Conservation (phyloP, 495 filamentous ascomycete genomes). For the Parathielavia appendiculata region DNA sequence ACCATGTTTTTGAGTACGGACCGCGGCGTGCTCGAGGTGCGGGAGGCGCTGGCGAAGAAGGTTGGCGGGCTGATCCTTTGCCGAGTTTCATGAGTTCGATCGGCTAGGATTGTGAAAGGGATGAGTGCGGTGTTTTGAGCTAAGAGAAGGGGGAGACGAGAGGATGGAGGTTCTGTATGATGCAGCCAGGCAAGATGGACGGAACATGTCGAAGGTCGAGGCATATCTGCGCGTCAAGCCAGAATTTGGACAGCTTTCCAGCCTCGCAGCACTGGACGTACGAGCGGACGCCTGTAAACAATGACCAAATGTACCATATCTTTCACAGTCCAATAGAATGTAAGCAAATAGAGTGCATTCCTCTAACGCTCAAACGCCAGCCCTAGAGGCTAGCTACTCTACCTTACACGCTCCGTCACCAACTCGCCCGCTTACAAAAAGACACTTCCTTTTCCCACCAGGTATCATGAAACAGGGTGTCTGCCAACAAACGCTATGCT, state of each 20-base stretch:
- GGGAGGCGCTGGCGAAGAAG: constrained; percentile 82
- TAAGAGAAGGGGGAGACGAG: background rate
- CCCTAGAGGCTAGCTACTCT: constrained; percentile 14
- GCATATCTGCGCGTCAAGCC: background rate
- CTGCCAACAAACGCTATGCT: constrained; percentile 13
- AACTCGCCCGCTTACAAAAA: constrained; percentile 6
- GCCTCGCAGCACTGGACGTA: background rate
- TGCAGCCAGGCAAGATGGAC: background rate
- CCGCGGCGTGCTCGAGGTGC: constrained; percentile 72
- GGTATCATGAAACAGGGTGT: constrained; percentile 17
- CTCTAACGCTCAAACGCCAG: constrained; percentile 6
- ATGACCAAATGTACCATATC: constrained; percentile 12
- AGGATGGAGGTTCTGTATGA: constrained; percentile 6
- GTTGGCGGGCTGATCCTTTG: constrained; percentile 80
- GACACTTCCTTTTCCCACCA: constrained; percentile 13
- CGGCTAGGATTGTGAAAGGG: constrained; percentile 3
- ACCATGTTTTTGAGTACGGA: constrained; percentile 75
- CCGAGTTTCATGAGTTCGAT: constrained; percentile 49
- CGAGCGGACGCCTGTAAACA: background rate
- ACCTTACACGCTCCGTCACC: constrained; percentile 14
- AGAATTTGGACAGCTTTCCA: background rate
- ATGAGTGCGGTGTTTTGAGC: background rate
- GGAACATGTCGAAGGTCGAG: background rate
- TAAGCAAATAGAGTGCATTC: constrained; percentile 6
- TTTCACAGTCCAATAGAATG: background rate